These are phyloP conservation scores for Fonsecaea pugnacius DNA, from an alignment of 2,329 filamentous ascomycete species.

Conservation along the genomic window DNA sequence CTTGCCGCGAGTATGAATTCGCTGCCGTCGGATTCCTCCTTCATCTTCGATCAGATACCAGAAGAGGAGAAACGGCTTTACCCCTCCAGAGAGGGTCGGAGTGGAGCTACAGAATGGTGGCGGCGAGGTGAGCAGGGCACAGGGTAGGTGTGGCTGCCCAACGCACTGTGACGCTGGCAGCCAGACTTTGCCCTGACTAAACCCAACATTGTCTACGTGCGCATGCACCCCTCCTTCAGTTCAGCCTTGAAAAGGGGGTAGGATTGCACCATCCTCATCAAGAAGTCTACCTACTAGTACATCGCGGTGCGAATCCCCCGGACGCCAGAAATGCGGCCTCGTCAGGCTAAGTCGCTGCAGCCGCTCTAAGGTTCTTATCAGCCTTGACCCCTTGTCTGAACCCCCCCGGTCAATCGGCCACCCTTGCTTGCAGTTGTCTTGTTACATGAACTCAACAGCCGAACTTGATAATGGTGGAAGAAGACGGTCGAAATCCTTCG, in stretches of 20 bases:
- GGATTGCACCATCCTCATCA: conserved; percentile 7
- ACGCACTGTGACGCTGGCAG: conserved; percentile 23
- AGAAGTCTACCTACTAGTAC: conserved; percentile 1
- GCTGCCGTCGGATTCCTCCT: not conserved
- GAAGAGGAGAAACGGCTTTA: not conserved
- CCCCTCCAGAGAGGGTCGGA: conserved; percentile 16
- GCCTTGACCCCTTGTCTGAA: conserved; percentile 14
- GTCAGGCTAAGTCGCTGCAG: conserved; percentile 15
- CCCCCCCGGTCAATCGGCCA: conserved; percentile 1
- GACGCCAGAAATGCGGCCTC: not conserved
- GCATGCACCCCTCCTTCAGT: conserved; percentile 3
- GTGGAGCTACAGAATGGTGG: conserved; percentile 10
- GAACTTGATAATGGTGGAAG: conserved; percentile 6
- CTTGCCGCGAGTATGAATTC: not conserved
- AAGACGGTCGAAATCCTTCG: conserved; percentile 11
- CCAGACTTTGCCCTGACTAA: conserved; percentile 29
- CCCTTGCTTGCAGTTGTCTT: conserved; percentile 11
- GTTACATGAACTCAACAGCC: conserved; percentile 18
- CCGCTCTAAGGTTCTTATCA: conserved; percentile 12
- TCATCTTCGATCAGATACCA: not conserved
- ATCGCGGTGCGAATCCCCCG: not conserved
- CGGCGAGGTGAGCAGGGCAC: conserved; percentile 13
- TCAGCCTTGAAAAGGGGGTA: conserved; percentile 10
- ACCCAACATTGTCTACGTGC: conserved; percentile 10
- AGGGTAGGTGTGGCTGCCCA: conserved; percentile 26